Percentiles rank a stretch among this genome's conserved stretches.
phyloP scores from a whole-genome alignment of 257 asterid genomes.

The Voacanga thouarsii region DNA sequence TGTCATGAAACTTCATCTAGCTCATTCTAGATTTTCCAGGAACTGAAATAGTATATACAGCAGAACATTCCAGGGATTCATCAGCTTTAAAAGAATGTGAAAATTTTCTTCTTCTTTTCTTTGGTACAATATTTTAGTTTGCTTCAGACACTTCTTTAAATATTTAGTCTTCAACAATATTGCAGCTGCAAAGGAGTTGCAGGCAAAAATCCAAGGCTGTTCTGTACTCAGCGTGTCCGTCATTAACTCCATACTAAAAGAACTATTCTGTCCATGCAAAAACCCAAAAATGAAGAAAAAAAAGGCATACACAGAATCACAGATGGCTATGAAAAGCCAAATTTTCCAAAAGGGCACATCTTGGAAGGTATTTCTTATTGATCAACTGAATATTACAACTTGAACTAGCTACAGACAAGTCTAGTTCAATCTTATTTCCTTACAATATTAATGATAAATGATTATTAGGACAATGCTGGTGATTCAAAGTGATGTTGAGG shows the following conservation, averaged over 20 bases:
- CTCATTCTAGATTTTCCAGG: too few relatives aligned
- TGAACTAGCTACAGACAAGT: not conserved
- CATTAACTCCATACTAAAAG: too few relatives aligned
- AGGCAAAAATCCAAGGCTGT: too few relatives aligned
- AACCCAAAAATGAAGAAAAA: not conserved
- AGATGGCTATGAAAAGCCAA: not conserved
- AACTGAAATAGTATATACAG: not conserved
- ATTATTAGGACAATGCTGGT: slow-evolving; percentile 3
- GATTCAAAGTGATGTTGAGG: slow-evolving; percentile 14
- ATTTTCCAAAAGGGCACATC: not conserved
- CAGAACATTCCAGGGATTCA: not conserved
- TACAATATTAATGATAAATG: not conserved
- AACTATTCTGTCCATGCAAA: not conserved
- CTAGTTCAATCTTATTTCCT: not conserved
- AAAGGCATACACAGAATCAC: not conserved
- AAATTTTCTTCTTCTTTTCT: not conserved
- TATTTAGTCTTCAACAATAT: not conserved
- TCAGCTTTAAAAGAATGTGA: too few relatives aligned
- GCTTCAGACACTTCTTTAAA: not conserved
- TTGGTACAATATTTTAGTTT: not conserved
- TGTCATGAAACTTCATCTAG: too few relatives aligned
- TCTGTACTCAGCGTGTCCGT: too few relatives aligned
- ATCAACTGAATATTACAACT: not conserved
- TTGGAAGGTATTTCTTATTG: not conserved
- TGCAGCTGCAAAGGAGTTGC: not conserved